Conservation (phyloP, 202 grass and related monocot genomes). For the Bolboschoenoplectus hybrid region DNA sequence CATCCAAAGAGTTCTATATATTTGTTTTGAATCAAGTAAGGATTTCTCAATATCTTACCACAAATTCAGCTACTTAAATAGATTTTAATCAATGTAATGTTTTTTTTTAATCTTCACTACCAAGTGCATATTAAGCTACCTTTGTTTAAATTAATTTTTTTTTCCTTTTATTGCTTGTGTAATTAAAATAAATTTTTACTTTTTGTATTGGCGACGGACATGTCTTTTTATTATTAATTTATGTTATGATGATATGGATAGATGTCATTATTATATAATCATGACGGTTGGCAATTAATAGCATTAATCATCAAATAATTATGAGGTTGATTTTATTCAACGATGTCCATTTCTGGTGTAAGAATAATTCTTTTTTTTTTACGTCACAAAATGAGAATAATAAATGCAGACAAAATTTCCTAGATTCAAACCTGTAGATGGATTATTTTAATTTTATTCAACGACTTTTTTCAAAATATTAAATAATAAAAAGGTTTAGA, state of each 20-base stretch:
- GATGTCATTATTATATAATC: not conserved
- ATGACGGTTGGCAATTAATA: not conserved
- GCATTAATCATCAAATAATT: not conserved
- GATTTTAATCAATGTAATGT: no score
- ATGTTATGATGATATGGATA: no score
- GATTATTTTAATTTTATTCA: not conserved
- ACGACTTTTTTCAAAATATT: not conserved
- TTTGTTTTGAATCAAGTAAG: not conserved
- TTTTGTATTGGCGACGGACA: not conserved
- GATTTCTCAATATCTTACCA: not conserved
- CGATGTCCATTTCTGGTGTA: no score
- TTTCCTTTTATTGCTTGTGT: not conserved
- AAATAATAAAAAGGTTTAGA: not conserved
- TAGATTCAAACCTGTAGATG: not conserved
- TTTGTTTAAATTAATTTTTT: not conserved
- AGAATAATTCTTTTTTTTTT: no score
- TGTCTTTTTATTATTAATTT: not conserved
- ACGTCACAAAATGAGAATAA: not conserved
- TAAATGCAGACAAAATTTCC: not conserved
- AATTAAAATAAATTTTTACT: not conserved
- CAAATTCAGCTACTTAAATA: not conserved
- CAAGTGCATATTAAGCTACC: no score
- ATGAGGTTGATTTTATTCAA: no score
- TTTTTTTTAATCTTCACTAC: no score
- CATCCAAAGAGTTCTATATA: not conserved